These are phyloP conservation scores for Backusella mclennaniae DNA, from an alignment of 192 early-diverging fungal genomes.

Conservation along the genomic window DNA sequence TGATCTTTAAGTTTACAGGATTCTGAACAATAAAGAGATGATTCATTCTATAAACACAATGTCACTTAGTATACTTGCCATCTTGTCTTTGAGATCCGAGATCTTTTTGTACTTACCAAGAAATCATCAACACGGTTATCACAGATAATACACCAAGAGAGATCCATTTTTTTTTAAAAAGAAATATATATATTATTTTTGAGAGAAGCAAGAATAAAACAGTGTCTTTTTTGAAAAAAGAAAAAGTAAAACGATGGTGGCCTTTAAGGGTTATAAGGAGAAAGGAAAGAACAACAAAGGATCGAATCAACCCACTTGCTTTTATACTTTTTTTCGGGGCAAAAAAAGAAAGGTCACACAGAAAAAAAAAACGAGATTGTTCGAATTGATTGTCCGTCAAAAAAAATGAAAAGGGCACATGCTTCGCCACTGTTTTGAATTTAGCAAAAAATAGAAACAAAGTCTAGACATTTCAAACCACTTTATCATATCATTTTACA, in stretches of 20 bases:
- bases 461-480: not conserved
- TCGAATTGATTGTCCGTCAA: too few relatives aligned
- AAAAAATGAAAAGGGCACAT: too few relatives aligned
- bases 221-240: not conserved
- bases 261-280: not conserved
- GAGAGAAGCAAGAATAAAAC: not conserved
- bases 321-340: not conserved
- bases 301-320: not conserved
- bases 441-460: not conserved
- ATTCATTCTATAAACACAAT: slow-evolving; percentile 7
- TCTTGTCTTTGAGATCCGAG: not conserved
- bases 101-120: slow-evolving; percentile 8
- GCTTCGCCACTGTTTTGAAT: not conserved
- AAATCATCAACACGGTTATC: slow-evolving; percentile 29
- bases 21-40: slow-evolving; percentile 26
- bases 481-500: not conserved
- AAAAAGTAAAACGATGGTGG: not conserved
- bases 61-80: too few relatives aligned
- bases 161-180: slow-evolving; percentile 22
- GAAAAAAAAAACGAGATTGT: not conserved
- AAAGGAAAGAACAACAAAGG: not conserved
- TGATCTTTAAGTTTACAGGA: slow-evolving; percentile 18
- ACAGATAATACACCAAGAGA: slow-evolving; percentile 42
- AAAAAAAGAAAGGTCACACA: not conserved
- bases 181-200: not conserved